Base-by-base conservation (phyloP, 2,329 filamentous ascomycete species). In the Fusarium incarnatum region DNA sequence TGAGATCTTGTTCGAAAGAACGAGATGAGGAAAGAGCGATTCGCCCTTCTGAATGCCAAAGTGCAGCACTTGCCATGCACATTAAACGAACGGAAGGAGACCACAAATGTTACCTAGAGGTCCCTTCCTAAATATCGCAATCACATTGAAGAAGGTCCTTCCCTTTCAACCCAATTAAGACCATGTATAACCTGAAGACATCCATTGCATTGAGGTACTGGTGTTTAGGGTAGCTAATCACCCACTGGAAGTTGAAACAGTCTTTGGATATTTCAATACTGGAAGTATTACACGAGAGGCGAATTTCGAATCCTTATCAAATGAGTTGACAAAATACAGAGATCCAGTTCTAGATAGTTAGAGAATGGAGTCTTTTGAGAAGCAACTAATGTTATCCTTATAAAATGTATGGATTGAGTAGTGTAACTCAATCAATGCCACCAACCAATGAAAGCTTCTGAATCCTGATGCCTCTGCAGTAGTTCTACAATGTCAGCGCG, bases 401-500 rank as follows among this genome's bases (percentile, higher is more conserved):
- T 18, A 12, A 37, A 37, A n/a, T 37, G 34, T n/a, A 37, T n/a
- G 18, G 34, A n/a, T n/a, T 37, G 34, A 37, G 18, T n/a, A 12
- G 34, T 37, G 18, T 37, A n/a, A 37, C 18, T n/a, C 32, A 11
- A 11, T 12, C 18, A n/a, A 12, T 12, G 18, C 18, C 34, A n/a
- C n/a, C 18, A 37, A 13, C 67, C 57, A 70, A 70, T 71, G 41
- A 52, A 34, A 50, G 54, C 53, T 37, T 45, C 37, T 15, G 22
- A 53, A 59, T 23, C 40, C 46, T 25, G 23, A 37, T 52, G 44
- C 34, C 52, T 67, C 56, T 61, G 1, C 28, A 30, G 28, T 30
- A 12, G 32, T 34, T 23, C 25, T n/a, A 52, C 32, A 25, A 62
- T 45, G 60, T 60, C 65, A 72, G 68, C 56, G 50, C 69, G 69